These are phyloP conservation scores for Leishmania aethiopica DNA, from an alignment of 208 protist genomes.

Conservation along the genomic window DNA sequence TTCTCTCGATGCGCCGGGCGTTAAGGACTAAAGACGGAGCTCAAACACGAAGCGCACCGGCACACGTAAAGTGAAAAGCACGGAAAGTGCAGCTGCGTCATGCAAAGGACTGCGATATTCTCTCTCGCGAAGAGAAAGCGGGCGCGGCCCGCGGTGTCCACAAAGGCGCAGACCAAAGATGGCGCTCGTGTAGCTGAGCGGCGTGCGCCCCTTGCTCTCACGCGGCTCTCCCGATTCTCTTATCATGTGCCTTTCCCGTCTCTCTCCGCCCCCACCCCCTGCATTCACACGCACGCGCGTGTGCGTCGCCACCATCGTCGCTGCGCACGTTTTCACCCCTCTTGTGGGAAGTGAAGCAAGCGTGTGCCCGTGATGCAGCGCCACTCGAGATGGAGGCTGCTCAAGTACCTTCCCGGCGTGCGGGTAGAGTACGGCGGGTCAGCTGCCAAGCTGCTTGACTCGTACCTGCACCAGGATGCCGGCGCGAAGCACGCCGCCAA, in stretches of 20 bases:
- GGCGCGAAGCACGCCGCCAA: conserved; percentile 58
- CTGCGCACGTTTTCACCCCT: background rate
- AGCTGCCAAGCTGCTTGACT: conserved; percentile 57
- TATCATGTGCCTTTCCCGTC: background rate
- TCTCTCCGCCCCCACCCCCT: background rate
- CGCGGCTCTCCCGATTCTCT: background rate
- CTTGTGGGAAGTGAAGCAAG: background rate
- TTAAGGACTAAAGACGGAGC: background rate
- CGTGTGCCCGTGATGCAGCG: conserved; percentile 15
- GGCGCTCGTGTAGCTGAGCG: no score
- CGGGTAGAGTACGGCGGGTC: conserved; percentile 55
- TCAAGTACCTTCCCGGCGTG: conserved; percentile 68
- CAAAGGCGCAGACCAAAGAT: background rate
- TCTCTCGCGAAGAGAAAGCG: background rate
- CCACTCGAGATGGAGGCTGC: conserved; percentile 4
- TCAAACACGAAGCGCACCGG: background rate
- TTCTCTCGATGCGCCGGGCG: conserved; percentile 4
- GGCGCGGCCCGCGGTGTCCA: background rate
- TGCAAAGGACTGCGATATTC: background rate
- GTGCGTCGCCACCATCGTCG: background rate
- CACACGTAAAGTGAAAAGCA: background rate
- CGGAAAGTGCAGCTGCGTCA: background rate
- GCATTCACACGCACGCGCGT: background rate
- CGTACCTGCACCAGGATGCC: conserved; percentile 50
- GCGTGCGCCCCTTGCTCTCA: background rate